phyloP scores from a whole-genome alignment of 208 protist species.

The Strigomonas culicis region DNA sequence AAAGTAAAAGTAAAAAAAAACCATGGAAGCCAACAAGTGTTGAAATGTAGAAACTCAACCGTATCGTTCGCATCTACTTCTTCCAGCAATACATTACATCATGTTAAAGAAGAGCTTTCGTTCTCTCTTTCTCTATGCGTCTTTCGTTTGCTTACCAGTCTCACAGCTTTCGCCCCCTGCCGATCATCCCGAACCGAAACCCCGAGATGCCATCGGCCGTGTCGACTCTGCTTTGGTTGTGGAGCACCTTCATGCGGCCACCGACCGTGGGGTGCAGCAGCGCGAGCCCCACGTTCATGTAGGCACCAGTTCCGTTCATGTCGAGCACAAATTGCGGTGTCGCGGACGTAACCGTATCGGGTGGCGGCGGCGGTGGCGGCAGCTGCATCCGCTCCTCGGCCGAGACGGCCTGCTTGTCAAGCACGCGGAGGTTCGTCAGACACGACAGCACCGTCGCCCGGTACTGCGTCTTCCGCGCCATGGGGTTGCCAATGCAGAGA shows the following conservation, averaged over 20 bases:
- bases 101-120: not conserved
- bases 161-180: not conserved
- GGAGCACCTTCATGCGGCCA: not conserved
- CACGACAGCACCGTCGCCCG: constrained; percentile 39
- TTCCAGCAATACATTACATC: not conserved
- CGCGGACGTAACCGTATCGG: constrained; percentile 28
- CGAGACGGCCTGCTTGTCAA: constrained; percentile 61
- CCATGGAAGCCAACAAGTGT: not conserved
- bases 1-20: constrained; percentile 1
- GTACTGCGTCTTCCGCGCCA: constrained; percentile 79
- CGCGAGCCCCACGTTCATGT: not conserved
- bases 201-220: not conserved
- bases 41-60: too few relatives aligned
- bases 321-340: constrained; percentile 80
- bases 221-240: not conserved
- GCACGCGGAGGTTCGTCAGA: constrained; percentile 32
- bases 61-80: too few relatives aligned
- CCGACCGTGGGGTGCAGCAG: not conserved
- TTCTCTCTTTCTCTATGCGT: not conserved
- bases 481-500: constrained; percentile 64
- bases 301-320: constrained; percentile 21
- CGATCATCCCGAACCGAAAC: too few relatives aligned
- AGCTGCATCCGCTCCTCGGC: constrained; percentile 74
- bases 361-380: constrained; percentile 13
- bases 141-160: too few relatives aligned